Evolutionary conservation across 1,139 yeast species (phyloP).

Genomic region (Lipomyces yarrowii): DNA sequence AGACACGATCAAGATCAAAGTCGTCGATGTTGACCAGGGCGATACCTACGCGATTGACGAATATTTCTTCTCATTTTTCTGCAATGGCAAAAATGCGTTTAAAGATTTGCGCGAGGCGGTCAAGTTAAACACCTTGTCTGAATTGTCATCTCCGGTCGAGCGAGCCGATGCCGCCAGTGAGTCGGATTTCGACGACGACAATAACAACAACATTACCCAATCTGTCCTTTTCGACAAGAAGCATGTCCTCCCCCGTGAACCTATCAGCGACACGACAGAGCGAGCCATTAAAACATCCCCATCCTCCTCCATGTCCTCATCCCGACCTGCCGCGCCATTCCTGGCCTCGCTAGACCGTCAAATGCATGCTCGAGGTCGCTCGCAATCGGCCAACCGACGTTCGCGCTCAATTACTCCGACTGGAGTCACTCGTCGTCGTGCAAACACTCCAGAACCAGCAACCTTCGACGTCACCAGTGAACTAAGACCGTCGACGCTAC

Average conservation of each 20-base stretch:
- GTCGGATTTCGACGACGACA: conserved; percentile 11
- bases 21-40: conserved; percentile 57
- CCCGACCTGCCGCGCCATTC: conserved; percentile 12
- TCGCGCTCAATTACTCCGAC: neutral
- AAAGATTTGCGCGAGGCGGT: conserved; percentile 16
- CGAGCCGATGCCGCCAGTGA: conserved; percentile 11
- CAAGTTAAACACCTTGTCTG: neutral
- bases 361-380: neutral
- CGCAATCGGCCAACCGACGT: neutral
- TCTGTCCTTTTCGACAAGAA: conserved; percentile 6
- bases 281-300: neutral
- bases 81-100: conserved; percentile 32
- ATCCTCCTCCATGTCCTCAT: no score
- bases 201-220: conserved; percentile 7
- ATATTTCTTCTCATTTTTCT: conserved; percentile 68
- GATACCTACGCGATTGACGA: conserved; percentile 62
- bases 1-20: conserved; percentile 51
- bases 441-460: neutral
- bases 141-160: neutral
- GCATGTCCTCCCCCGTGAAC: neutral
- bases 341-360: conserved; percentile 1
- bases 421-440: neutral
- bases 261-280: conserved; percentile 18
- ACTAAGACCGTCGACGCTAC: neutral
- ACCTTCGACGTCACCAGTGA: neutral